Conservation (phyloP, 129 eudicot genomes). For the Pseudognaphalium luteoalbum region DNA sequence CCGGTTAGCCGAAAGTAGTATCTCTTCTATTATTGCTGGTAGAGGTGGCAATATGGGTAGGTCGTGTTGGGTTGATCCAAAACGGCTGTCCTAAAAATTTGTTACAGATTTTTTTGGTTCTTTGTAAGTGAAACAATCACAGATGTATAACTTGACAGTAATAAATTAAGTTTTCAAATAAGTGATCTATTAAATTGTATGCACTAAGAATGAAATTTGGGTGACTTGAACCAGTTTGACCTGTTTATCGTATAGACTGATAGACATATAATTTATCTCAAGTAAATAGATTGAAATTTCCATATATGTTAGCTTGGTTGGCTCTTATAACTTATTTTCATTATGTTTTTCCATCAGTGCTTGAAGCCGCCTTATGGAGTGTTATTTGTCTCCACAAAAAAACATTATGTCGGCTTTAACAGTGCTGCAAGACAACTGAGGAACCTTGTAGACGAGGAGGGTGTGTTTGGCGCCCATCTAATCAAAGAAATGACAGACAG, state of each 20-base stretch:
- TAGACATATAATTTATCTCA: background rate
- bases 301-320: background rate
- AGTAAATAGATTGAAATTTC: background rate
- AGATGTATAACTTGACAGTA: too few species aligned
- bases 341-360: conserved; percentile 43
- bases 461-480: conserved; percentile 58
- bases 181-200: background rate
- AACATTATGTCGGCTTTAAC: conserved; percentile 68
- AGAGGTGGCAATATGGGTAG: background rate
- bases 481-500: conserved; percentile 61
- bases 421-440: conserved; percentile 63
- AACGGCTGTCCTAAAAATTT: background rate
- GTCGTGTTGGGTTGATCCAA: background rate
- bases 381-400: conserved; percentile 64
- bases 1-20: too few species aligned
- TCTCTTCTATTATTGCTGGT: background rate
- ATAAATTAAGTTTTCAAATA: background rate
- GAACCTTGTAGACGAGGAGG: conserved; percentile 62
- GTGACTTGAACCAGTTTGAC: background rate
- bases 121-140: background rate
- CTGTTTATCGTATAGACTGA: background rate
- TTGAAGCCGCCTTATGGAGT: conserved; percentile 84
- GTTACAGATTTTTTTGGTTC: background rate
- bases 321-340: background rate
- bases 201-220: background rate